Evolutionary conservation across 2,329 filamentous ascomycete genomes (phyloP).

Genomic region (Coniella vitis): DNA sequence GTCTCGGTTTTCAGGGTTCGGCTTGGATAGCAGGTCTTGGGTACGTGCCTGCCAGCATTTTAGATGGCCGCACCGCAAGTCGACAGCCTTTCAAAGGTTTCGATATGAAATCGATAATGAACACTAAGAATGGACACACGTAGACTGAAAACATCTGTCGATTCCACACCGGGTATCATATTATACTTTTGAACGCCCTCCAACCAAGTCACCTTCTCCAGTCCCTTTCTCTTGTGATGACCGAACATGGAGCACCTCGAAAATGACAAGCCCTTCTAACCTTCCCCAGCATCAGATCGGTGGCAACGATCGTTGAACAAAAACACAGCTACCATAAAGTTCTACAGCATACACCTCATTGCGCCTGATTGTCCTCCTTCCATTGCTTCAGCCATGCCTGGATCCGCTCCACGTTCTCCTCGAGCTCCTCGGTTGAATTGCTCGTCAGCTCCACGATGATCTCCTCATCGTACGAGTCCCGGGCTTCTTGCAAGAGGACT

Average conservation of each 20-base stretch:
- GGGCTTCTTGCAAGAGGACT: constrained; percentile 82
- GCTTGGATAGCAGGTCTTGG: too few relatives aligned
- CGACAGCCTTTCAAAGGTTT: too few relatives aligned
- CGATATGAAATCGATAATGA: too few relatives aligned
- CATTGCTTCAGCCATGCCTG: constrained; percentile 76
- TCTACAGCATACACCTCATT: background rate
- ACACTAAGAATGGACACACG: too few relatives aligned
- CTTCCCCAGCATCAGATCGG: background rate
- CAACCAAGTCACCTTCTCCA: background rate
- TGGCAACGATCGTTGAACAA: background rate
- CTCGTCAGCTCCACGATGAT: constrained; percentile 86
- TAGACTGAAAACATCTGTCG: background rate
- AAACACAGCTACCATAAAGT: background rate
- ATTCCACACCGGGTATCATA: constrained; percentile 17
- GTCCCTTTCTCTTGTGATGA: too few relatives aligned
- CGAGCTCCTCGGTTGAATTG: constrained; percentile 76
- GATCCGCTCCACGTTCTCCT: constrained; percentile 79
- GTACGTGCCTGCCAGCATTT: too few relatives aligned
- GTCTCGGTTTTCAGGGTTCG: too few relatives aligned
- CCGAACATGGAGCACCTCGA: too few relatives aligned
- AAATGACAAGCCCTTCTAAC: too few relatives aligned
- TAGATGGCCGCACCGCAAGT: too few relatives aligned
- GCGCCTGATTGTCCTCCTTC: constrained; percentile 57
- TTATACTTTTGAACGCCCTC: constrained; percentile 2
- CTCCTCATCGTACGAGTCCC: constrained; percentile 77